These are phyloP conservation scores for Calonectria pauciramosa DNA, from an alignment of 2,329 filamentous ascomycete genomes.

Conservation along the genomic window DNA sequence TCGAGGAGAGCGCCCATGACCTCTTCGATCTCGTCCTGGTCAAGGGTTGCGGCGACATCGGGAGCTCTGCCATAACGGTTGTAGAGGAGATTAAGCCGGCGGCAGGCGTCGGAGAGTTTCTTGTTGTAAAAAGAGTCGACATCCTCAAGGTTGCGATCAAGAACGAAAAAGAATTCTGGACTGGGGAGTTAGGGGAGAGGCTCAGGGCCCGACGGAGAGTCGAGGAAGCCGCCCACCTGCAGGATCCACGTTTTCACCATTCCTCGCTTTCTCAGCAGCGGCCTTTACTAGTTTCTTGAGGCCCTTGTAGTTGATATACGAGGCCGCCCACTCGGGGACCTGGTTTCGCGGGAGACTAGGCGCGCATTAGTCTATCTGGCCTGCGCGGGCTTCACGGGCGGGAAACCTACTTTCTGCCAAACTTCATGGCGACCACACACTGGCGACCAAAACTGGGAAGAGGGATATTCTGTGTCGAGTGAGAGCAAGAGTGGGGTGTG, in stretches of 20 bases:
- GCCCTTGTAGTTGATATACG: constrained; percentile 91
- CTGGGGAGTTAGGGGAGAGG: constrained; percentile 50
- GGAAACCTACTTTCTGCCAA: constrained; percentile 69
- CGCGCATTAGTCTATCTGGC: constrained; percentile 38
- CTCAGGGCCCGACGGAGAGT: constrained; percentile 45
- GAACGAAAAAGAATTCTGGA: constrained; percentile 94
- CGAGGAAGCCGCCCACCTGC: constrained; percentile 77
- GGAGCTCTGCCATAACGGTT: constrained; percentile 86
- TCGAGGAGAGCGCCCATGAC: constrained; percentile 91
- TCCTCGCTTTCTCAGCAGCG: constrained; percentile 74
- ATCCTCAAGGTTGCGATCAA: constrained; percentile 97
- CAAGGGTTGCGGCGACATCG: constrained; percentile 79
- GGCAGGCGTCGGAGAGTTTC: constrained; percentile 87
- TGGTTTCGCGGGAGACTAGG: constrained; percentile 81
- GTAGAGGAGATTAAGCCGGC: constrained; percentile 87
- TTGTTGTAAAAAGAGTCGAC: constrained; percentile 98
- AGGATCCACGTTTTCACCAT: constrained; percentile 85
- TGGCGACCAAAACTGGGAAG: neutral
- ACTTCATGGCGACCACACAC: constrained; percentile 64
- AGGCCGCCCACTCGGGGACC: constrained; percentile 87
- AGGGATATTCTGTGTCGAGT: constrained; percentile 16
- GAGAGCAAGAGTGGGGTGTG: constrained; percentile 17
- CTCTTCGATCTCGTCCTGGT: constrained; percentile 92
- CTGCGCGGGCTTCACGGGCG: neutral
- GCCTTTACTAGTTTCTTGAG: constrained; percentile 96